These are phyloP conservation scores for Penicillium rolfsii DNA, from an alignment of 2,329 filamentous ascomycete species.

Conservation along the genomic window DNA sequence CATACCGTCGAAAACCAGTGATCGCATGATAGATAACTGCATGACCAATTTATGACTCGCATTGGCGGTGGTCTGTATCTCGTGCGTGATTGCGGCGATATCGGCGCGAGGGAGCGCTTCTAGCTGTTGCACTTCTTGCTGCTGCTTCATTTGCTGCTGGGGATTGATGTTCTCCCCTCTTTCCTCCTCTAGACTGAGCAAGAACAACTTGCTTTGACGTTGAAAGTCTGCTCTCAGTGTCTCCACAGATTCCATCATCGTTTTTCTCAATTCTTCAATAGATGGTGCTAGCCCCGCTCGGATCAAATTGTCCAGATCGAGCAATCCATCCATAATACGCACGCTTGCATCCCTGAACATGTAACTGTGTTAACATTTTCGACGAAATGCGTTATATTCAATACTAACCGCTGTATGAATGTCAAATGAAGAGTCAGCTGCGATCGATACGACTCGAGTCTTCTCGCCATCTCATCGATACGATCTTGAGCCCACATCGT, in stretches of 20 bases:
- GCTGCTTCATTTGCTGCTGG: background rate
- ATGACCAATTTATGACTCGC: background rate
- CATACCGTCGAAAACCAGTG: background rate
- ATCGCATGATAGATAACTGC: background rate
- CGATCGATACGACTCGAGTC: background rate
- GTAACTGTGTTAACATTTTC: background rate
- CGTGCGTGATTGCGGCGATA: background rate
- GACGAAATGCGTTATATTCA: background rate
- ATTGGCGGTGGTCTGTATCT: background rate
- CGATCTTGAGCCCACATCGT: background rate
- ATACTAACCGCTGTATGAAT: background rate
- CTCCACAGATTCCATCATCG: background rate
- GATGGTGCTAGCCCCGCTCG: background rate
- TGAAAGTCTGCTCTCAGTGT: background rate
- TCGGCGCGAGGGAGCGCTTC: background rate
- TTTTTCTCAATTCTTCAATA: background rate
- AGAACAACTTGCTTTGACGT: background rate
- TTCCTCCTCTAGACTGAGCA: background rate
- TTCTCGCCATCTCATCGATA: background rate
- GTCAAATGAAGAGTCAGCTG: background rate
- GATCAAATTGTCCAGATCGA: background rate
- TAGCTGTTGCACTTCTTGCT: background rate
- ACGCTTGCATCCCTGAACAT: background rate
- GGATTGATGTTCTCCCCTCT: background rate
- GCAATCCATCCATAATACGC: background rate